Percentiles rank a stretch among this genome's conserved stretches.
phyloP scores from a whole-genome alignment of 2,329 filamentous ascomycete species.

The Phialophora tarda region DNA sequence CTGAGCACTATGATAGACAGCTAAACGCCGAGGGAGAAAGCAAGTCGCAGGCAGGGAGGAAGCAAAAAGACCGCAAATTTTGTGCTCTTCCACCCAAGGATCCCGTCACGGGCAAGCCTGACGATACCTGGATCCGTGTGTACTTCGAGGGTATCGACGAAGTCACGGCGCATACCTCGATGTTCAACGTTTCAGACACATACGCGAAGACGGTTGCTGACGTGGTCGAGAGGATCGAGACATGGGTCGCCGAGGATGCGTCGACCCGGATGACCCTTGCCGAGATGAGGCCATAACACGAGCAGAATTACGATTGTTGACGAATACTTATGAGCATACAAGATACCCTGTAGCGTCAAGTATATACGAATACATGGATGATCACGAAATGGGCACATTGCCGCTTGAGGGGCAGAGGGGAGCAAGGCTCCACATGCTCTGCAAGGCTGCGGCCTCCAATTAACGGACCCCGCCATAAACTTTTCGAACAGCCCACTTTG shows the following conservation, averaged over 20 bases:
- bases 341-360: slow-evolving; percentile 4
- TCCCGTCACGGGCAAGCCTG: slow-evolving; percentile 60
- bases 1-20: slow-evolving; percentile 31
- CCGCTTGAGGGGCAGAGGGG: no score
- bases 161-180: slow-evolving; percentile 79
- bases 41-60: slow-evolving; percentile 44
- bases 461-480: neutral
- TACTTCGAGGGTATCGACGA: slow-evolving; percentile 85
- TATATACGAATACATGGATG: neutral
- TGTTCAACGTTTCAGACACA: slow-evolving; percentile 74
- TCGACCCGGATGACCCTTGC: slow-evolving; percentile 36
- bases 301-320: neutral
- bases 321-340: slow-evolving; percentile 2
- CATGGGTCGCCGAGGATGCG: slow-evolving; percentile 71
- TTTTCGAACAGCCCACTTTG: slow-evolving; percentile 20
- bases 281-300: slow-evolving; percentile 2
- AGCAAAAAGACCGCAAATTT: slow-evolving; percentile 72
- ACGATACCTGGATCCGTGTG: slow-evolving; percentile 77
- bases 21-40: slow-evolving; percentile 23
- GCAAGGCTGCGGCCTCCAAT: slow-evolving; percentile 14
- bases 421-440: neutral
- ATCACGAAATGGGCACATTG: neutral
- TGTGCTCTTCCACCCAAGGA: slow-evolving; percentile 71
- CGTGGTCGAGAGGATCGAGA: slow-evolving; percentile 68
- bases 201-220: slow-evolving; percentile 80